These are phyloP conservation scores for Cutaneotrichosporon dermatis DNA, from an alignment of 1,284 basidiomycete genomes.

Conservation along the genomic window DNA sequence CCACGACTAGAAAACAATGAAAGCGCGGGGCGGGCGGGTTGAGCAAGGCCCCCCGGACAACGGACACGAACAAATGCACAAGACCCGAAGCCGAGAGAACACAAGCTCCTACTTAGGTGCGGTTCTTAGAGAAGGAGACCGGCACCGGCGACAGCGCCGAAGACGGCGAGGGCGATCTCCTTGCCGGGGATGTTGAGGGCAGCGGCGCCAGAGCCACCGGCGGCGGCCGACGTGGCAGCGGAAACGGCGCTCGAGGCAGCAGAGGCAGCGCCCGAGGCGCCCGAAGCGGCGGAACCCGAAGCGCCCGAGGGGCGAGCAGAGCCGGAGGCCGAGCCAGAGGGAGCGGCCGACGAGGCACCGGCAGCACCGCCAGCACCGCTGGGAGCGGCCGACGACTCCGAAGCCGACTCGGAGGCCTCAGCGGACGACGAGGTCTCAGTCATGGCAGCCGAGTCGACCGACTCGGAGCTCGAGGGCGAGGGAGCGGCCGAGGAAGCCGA, in stretches of 20 bases:
- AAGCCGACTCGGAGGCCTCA: not conserved
- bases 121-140: slow-evolving; percentile 6
- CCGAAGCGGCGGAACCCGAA: not conserved
- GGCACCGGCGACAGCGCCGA: slow-evolving; percentile 8
- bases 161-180: slow-evolving; percentile 4
- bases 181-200: slow-evolving; percentile 2
- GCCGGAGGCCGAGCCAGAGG: not conserved
- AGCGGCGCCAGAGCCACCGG: not conserved
- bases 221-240: too few relatives aligned
- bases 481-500: too few relatives aligned
- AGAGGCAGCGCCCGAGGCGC: not conserved
- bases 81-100: not conserved
- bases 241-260: not conserved
- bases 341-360: not conserved
- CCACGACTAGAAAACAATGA: slow-evolving; percentile 8
- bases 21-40: slow-evolving; percentile 4
- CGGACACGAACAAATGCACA: too few relatives aligned
- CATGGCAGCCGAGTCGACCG: too few relatives aligned
- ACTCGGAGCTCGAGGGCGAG: too few relatives aligned
- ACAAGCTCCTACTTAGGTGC: not conserved
- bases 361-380: not conserved
- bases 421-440: too few relatives aligned
- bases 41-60: not conserved
- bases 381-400: not conserved
- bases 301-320: not conserved